These are phyloP conservation scores for Schizophyllum amplum DNA, from an alignment of 1,284 basidiomycete species.

Conservation along the genomic window DNA sequence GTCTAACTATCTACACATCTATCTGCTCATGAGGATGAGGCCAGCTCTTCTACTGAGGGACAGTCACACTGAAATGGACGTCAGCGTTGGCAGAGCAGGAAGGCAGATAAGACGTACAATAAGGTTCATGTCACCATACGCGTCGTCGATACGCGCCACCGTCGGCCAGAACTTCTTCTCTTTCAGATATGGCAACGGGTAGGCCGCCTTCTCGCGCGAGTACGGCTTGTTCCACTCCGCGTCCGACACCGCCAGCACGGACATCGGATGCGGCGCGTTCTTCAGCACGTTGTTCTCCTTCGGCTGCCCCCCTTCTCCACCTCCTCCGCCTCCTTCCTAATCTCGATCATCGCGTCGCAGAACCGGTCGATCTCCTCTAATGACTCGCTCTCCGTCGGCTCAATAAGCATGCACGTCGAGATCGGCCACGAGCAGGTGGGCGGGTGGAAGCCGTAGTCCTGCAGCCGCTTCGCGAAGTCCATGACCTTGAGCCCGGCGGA, in stretches of 20 bases:
- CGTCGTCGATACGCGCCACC: constrained; percentile 86
- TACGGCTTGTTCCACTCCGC: constrained; percentile 89
- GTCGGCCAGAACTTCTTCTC: constrained; percentile 94
- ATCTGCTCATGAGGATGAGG: constrained; percentile 20
- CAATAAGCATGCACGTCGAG: constrained; percentile 90
- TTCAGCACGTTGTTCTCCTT: constrained; percentile 86
- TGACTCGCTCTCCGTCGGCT: constrained; percentile 92
- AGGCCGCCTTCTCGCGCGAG: constrained; percentile 77
- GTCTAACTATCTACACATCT: neutral
- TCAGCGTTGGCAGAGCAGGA: constrained; percentile 3
- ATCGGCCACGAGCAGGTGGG: constrained; percentile 94
- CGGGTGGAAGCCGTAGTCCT: constrained; percentile 87
- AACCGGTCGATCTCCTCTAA: constrained; percentile 90
- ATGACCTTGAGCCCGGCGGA: constrained; percentile 83
- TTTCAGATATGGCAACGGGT: constrained; percentile 70
- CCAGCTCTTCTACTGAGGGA: constrained; percentile 76
- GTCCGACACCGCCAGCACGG: constrained; percentile 60
- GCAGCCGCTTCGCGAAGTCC: constrained; percentile 91
- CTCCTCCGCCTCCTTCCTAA: constrained; percentile 87
- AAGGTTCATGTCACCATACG: constrained; percentile 77
- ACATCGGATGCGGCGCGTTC: constrained; percentile 89
- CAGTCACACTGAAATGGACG: constrained; percentile 66
- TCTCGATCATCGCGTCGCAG: constrained; percentile 95
- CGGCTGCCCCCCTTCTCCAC: constrained; percentile 79
- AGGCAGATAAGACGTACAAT: constrained; percentile 33